Percentiles rank a stretch among this genome's conserved stretches.
These are phyloP conservation scores for Dendryphion nanum DNA, from an alignment of 2,329 filamentous ascomycete species.

Conservation along the genomic window DNA sequence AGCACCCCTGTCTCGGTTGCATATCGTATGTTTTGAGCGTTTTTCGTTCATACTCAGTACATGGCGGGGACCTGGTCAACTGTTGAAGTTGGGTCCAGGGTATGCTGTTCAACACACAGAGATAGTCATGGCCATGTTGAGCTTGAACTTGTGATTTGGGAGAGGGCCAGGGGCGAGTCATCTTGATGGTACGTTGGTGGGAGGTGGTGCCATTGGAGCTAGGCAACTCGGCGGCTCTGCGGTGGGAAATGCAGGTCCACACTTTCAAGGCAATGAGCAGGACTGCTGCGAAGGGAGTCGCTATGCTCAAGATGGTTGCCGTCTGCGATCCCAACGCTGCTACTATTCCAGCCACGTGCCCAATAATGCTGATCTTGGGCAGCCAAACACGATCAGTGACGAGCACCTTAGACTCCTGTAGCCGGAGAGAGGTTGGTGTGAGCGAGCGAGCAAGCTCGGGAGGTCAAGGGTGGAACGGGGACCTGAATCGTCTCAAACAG, in stretches of 20 bases:
- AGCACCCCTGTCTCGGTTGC: conserved; percentile 6
- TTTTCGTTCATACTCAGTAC: no score
- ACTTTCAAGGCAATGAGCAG: conserved; percentile 2
- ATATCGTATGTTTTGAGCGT: conserved; percentile 6
- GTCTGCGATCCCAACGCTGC: conserved; percentile 13
- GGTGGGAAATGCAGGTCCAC: conserved; percentile 3
- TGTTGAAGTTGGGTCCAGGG: background rate
- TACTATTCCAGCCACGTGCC: conserved; percentile 18
- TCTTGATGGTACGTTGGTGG: no score
- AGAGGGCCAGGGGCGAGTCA: background rate
- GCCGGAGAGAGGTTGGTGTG: no score
- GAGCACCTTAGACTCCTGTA: no score
- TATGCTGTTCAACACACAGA: no score
- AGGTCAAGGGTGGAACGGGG: background rate
- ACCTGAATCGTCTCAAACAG: conserved; percentile 1
- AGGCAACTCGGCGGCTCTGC: conserved; percentile 7
- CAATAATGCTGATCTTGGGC: conserved; percentile 26
- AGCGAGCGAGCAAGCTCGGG: no score
- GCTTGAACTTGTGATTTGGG: background rate
- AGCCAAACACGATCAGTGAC: conserved; percentile 5
- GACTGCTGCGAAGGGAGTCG: conserved; percentile 1
- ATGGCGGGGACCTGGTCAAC: background rate
- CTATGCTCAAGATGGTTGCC: background rate
- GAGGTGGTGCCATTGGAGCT: no score
- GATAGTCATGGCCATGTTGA: background rate